Evolutionary conservation across 176 grass and related monocot genomes (phyloP).

Genomic region (Phragmites australis): DNA sequence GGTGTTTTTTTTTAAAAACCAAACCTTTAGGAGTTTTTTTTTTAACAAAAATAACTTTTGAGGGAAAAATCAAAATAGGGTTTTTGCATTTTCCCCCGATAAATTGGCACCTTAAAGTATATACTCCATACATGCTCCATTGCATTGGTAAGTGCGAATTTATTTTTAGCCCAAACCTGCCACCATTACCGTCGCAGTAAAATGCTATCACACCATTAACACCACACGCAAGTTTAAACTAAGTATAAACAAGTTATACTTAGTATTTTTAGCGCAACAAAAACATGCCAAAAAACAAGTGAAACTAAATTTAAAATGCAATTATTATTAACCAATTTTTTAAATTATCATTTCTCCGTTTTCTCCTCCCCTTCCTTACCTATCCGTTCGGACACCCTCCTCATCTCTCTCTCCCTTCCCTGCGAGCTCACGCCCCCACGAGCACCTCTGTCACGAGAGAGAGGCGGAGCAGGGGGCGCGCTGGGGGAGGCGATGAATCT

Average conservation of each 20-base stretch:
- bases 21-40: no score
- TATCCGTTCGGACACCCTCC: conserved; percentile 21
- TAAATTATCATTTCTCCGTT: not conserved
- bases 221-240: no score
- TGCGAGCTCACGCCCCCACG: conserved; percentile 23
- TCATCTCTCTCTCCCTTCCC: not conserved
- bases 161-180: not conserved
- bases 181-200: not conserved
- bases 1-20: no score
- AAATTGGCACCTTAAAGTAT: no score
- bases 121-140: no score
- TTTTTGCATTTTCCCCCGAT: no score
- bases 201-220: not conserved
- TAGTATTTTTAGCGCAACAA: no score
- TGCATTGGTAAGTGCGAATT: no score
- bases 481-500: conserved; percentile 48
- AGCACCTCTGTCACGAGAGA: conserved; percentile 26
- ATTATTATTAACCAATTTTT: conserved; percentile 15
- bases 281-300: no score
- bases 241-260: no score
- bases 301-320: not conserved
- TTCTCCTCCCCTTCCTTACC: not conserved
- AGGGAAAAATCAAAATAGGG: no score
- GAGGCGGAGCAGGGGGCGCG: not conserved
- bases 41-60: no score